These are phyloP conservation scores for Ustilago bromivora DNA, from an alignment of 1,284 basidiomycete genomes.

Conservation along the genomic window DNA sequence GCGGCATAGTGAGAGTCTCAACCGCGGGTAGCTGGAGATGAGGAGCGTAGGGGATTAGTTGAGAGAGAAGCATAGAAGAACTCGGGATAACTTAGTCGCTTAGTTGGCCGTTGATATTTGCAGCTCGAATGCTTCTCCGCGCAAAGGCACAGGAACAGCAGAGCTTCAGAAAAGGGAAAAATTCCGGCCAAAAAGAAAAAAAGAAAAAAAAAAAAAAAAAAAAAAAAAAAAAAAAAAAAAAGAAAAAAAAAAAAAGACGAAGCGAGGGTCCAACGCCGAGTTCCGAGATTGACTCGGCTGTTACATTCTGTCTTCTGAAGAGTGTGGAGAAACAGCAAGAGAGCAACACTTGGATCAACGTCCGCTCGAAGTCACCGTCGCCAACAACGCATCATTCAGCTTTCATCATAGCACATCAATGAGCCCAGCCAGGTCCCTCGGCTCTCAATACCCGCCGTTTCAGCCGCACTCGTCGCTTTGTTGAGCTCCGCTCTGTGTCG, in stretches of 20 bases:
- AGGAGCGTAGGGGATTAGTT: not conserved
- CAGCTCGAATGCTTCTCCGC: not conserved
- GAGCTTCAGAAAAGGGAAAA: not conserved
- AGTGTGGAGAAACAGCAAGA: conserved; percentile 7
- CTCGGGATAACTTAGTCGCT: not conserved
- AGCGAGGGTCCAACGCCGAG: conserved; percentile 3
- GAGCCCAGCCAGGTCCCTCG: too few species aligned
- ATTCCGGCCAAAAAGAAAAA: conserved; percentile 6
- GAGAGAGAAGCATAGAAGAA: not conserved
- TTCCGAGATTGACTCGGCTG: conserved; percentile 10
- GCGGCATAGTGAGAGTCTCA: conserved; percentile 52
- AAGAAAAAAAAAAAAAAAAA: not conserved
- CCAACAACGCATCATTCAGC: too few species aligned
- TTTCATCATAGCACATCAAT: too few species aligned
- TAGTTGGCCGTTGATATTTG: not conserved
- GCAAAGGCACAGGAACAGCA: not conserved
- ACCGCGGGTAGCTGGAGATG: not conserved
- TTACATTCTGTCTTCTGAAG: not conserved
- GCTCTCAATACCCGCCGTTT: too few species aligned
- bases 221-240: conserved; percentile 4
- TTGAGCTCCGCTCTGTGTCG: not conserved
- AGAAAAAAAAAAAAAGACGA: not conserved
- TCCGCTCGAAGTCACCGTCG: too few species aligned
- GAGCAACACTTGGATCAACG: conserved; percentile 13
- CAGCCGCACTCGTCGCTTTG: not conserved